Conservation (phyloP, 768 basidiomycete species). For the Strobilomyces echinocephalus region DNA sequence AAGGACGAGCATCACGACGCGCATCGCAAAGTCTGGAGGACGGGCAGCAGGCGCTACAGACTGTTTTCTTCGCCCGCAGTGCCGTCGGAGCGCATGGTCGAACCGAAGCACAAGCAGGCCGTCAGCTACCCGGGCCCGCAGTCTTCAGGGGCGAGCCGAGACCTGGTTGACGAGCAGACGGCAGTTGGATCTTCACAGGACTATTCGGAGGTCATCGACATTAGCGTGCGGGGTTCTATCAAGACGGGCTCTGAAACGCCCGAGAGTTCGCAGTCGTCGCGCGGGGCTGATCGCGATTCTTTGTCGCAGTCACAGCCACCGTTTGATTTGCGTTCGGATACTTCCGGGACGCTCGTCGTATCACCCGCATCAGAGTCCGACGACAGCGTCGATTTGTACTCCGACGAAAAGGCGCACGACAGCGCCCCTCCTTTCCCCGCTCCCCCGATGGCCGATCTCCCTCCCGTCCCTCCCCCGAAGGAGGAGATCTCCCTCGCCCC, state of each 20-base stretch:
- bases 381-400: conserved; percentile 1
- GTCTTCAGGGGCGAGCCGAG: not conserved
- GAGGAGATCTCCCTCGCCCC: not conserved
- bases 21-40: conserved; percentile 5
- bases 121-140: not conserved
- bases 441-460: conserved; percentile 6
- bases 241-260: not conserved
- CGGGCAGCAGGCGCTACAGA: conserved; percentile 10
- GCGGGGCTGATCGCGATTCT: conserved; percentile 1
- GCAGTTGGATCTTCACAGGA: not conserved
- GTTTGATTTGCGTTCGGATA: conserved; percentile 12
- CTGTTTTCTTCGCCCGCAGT: conserved; percentile 14
- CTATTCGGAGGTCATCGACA: conserved; percentile 22
- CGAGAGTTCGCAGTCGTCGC: not conserved
- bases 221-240: conserved; percentile 8
- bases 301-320: conserved; percentile 1
- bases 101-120: not conserved
- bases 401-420: conserved; percentile 3
- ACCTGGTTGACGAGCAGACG: not conserved
- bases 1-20: conserved; percentile 2
- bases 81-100: conserved; percentile 1
- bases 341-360: conserved; percentile 18
- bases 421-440: not conserved
- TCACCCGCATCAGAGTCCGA: conserved; percentile 15
- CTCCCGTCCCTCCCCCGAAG: conserved; percentile 7